These are phyloP conservation scores for Nicotiana noctiflora DNA, from an alignment of 257 asterid species.

Conservation along the genomic window DNA sequence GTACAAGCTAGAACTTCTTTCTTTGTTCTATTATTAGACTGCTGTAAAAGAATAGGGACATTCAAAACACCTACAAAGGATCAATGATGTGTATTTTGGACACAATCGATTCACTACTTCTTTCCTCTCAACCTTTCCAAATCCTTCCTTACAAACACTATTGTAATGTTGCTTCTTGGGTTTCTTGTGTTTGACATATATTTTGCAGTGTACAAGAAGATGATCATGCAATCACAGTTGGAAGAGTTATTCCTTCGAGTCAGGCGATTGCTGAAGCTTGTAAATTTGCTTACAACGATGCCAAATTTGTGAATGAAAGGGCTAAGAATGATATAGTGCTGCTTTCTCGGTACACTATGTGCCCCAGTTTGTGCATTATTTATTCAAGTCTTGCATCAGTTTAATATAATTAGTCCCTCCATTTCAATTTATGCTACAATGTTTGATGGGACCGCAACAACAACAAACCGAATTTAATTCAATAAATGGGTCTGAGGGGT, in stretches of 20 bases:
- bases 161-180: neutral
- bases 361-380: neutral
- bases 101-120: neutral
- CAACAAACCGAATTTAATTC: too few relatives aligned
- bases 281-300: constrained; percentile 74
- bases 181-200: neutral
- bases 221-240: constrained; percentile 40
- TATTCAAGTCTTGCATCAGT: neutral
- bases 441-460: neutral
- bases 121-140: neutral
- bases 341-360: constrained; percentile 61
- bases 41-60: neutral
- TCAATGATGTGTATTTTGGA: neutral
- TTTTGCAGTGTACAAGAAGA: constrained; percentile 38
- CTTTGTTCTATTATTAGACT: neutral
- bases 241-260: constrained; percentile 32
- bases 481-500: too few relatives aligned
- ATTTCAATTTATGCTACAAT: neutral
- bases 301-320: constrained; percentile 79
- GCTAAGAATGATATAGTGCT: constrained; percentile 75
- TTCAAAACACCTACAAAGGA: neutral
- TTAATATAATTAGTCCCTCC: neutral
- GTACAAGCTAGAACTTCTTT: neutral
- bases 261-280: constrained; percentile 87
- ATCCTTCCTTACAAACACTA: neutral